A percentile compares a stretch with the other conserved stretches of the same genome.
Conservation (phyloP, 176 grass and related monocot species). For the Carex pumila region DNA sequence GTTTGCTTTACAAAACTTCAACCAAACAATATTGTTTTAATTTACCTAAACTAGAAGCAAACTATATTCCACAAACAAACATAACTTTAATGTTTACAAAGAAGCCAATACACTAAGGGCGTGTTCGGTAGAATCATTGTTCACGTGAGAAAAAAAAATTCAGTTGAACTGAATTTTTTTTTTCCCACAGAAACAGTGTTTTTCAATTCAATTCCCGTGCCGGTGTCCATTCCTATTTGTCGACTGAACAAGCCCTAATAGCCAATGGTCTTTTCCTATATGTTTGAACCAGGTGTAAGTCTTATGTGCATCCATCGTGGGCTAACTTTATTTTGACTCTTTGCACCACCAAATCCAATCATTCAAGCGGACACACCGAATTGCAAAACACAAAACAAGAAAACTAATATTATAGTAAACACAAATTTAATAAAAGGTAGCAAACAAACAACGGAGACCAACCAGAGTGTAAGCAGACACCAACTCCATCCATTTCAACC, state of each 20-base stretch:
- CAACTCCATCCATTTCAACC: background rate
- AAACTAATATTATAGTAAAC: background rate
- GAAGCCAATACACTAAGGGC: background rate
- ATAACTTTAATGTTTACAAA: background rate
- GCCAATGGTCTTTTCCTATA: background rate
- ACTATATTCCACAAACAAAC: too few species aligned
- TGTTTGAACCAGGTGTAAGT: background rate
- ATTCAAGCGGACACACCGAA: conserved; percentile 19
- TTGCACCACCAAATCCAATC: conserved; percentile 42
- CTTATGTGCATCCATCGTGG: background rate
- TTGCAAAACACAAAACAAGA: background rate
- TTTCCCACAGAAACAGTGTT: too few species aligned
- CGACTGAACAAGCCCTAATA: too few species aligned
- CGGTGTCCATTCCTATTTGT: too few species aligned
- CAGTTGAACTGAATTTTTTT: too few species aligned
- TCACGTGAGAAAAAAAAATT: too few species aligned
- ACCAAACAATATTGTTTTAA: too few species aligned
- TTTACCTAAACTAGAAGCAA: too few species aligned
- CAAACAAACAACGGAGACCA: conserved; percentile 18
- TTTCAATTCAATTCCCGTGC: too few species aligned
- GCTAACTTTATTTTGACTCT: conserved; percentile 44
- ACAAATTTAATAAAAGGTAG: background rate
- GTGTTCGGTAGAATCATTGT: too few species aligned
- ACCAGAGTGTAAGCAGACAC: conserved; percentile 19
- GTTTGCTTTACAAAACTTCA: too few species aligned